phyloP scores from a whole-genome alignment of 805 yeast species.

The Danielia reshetovae region DNA sequence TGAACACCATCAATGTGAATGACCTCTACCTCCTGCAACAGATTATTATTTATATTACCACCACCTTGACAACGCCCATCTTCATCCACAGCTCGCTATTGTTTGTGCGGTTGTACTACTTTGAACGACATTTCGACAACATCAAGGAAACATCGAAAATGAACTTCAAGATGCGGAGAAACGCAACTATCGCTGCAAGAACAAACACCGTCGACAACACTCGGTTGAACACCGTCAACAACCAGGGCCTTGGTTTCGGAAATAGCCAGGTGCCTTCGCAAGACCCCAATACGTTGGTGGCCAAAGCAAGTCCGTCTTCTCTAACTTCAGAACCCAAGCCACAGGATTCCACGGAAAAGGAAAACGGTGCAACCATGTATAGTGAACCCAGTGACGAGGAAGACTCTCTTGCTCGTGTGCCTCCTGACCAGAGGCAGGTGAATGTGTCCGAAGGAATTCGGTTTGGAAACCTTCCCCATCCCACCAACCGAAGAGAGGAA shows the following conservation, averaged over 20 bases:
- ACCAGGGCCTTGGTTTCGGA: slow-evolving; percentile 23
- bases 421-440: slow-evolving; percentile 1
- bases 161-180: slow-evolving; percentile 78
- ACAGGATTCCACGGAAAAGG: slow-evolving; percentile 4
- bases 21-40: slow-evolving; percentile 73
- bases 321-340: slow-evolving; percentile 13
- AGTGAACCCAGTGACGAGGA: slow-evolving; percentile 44
- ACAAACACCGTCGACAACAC: slow-evolving; percentile 31
- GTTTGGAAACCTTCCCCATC: slow-evolving; percentile 59
- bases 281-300: background rate
- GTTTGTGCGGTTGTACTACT: slow-evolving; percentile 80
- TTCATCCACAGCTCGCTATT: slow-evolving; percentile 78
- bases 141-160: slow-evolving; percentile 74
- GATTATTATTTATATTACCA: slow-evolving; percentile 56
- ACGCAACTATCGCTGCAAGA: slow-evolving; percentile 63
- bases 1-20: slow-evolving; percentile 74
- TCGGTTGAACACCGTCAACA: slow-evolving; percentile 26
- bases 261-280: background rate
- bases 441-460: slow-evolving; percentile 36
- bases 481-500: slow-evolving; percentile 39
- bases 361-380: slow-evolving; percentile 22
- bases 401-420: slow-evolving; percentile 5
- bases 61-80: slow-evolving; percentile 79
- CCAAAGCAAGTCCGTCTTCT: slow-evolving; percentile 12
- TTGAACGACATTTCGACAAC: slow-evolving; percentile 79